Percentiles rank a stretch among this genome's conserved stretches.
phyloP scores from a whole-genome alignment of 2,329 filamentous ascomycete species.

The Plenodomus lindquistii region DNA sequence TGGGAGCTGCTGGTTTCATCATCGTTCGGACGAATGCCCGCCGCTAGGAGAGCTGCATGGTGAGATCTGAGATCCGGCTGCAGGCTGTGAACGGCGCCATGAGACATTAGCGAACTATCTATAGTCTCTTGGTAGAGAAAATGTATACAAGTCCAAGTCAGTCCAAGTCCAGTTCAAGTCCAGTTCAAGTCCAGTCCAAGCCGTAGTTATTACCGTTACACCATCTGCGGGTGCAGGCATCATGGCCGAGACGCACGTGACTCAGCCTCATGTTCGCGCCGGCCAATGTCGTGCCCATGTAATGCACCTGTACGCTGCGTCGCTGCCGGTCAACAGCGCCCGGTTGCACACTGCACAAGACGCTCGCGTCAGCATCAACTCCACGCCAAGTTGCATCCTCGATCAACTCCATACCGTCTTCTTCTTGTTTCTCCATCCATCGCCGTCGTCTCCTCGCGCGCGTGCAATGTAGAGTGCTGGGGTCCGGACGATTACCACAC shows the following conservation, averaged over 20 bases:
- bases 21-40: constrained; percentile 19
- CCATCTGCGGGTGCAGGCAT: background rate
- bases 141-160: too few relatives aligned
- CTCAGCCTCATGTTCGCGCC: constrained; percentile 8
- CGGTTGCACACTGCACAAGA: constrained; percentile 1
- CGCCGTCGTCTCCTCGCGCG: too few relatives aligned
- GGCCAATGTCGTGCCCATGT: background rate
- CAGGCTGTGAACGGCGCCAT: background rate
- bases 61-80: background rate
- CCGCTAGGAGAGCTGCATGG: constrained; percentile 12
- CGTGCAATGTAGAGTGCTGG: too few relatives aligned
- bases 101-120: too few relatives aligned
- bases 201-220: background rate
- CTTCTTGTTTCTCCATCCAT: too few relatives aligned
- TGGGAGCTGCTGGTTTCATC: constrained; percentile 24
- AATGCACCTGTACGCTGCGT: background rate
- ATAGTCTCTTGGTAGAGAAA: too few relatives aligned
- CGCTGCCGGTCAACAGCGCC: background rate
- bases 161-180: too few relatives aligned
- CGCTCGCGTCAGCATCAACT: background rate
- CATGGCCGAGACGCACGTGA: constrained; percentile 5
- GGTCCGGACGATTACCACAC: too few relatives aligned
- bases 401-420: too few relatives aligned
- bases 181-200: too few relatives aligned
- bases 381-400: background rate